Evolutionary conservation across 129 eudicot species (phyloP), one percentile per base, ranked within the genome.

Genomic region (Chrysanthemum lavandulifolium): DNA sequence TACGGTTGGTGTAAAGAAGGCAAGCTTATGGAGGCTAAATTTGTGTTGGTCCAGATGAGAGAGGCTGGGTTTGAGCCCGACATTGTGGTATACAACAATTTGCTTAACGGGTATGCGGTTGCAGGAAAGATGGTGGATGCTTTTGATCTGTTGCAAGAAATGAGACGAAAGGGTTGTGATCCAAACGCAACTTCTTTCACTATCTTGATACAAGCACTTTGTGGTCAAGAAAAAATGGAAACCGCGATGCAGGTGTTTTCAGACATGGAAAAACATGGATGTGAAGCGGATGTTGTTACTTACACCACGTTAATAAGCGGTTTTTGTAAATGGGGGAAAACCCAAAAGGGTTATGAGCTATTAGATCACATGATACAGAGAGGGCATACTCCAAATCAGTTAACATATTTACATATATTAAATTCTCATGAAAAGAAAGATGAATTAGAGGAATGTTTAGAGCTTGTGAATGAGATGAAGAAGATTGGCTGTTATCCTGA

Each of bases 1-100:
- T 83, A 83, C 18, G 96, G 93, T 67, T 90, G 93, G 96, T 87
- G 96, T 70, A 87, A 81, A 62, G 88, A 84, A 81, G 93, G 93
- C 59, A 90, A 83, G 68, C 77, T 90, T 61, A 80, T 75, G 82
- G 96, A 90, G 76, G 96, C 88, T 0, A 85, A 87, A 48, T 53
- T 59, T 51, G 88, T 90, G 8, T 69, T 87, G 80, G 88, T 84
- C 16, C 87, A 87, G 68, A 90, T 87, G 90, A 83, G 78, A 77
- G 80, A 85, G 19, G 83, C 86, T 0, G 93, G 93, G 62, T 82
- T 87, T 61, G 90, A 85, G 50, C 96, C 96, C 1, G 96, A 90
- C 61, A 83, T 85, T 53, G 93, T 87, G 64, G 96, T 90, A 51
- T 90, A 82, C 60, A 90, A 90, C 80, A 90, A 84, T 65, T 81